Evolutionary conservation across 2,329 filamentous ascomycete genomes (phyloP).

Genomic region (Aspergillus hiratsukae): DNA sequence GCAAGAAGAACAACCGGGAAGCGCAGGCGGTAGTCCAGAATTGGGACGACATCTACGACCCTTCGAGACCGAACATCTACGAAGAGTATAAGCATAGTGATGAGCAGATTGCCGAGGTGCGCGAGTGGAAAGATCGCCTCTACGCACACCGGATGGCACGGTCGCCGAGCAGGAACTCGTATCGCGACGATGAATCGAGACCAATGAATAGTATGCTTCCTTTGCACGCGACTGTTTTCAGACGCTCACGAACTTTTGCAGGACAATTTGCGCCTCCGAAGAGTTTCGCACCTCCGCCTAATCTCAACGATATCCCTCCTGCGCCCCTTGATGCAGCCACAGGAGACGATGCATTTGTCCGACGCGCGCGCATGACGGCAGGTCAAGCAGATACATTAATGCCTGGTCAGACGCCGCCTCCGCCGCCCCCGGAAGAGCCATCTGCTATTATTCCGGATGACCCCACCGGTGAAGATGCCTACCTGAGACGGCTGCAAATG

Average conservation of each 20-base stretch:
- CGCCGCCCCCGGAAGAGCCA: conserved; percentile 26
- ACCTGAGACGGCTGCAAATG: conserved; percentile 23
- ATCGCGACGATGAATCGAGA: conserved; percentile 47
- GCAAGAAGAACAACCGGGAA: conserved; percentile 68
- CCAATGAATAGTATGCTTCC: conserved; percentile 44
- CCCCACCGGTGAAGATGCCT: conserved; percentile 23
- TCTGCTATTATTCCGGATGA: conserved; percentile 28
- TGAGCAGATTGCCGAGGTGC: conserved; percentile 72
- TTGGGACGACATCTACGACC: conserved; percentile 91
- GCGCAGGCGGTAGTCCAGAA: conserved; percentile 57
- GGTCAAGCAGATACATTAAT: conserved; percentile 18
- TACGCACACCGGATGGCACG: conserved; percentile 63
- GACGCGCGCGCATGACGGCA: conserved; percentile 55
- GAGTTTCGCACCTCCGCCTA: conserved; percentile 50
- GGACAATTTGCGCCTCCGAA: conserved; percentile 49
- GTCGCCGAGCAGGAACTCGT: conserved; percentile 41
- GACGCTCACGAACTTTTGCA: conserved; percentile 18
- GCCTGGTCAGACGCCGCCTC: conserved; percentile 19
- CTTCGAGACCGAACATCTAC: conserved; percentile 73
- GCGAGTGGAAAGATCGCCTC: conserved; percentile 79
- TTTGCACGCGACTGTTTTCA: background rate
- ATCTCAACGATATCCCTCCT: conserved; percentile 36
- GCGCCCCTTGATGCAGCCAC: conserved; percentile 48
- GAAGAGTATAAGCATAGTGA: conserved; percentile 81
- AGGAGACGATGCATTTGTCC: conserved; percentile 66